Percentiles rank a stretch among this genome's conserved stretches.
Evolutionary conservation across 2,329 filamentous ascomycete species (phyloP).

Genomic region (Pseudogymnoascus destructans): DNA sequence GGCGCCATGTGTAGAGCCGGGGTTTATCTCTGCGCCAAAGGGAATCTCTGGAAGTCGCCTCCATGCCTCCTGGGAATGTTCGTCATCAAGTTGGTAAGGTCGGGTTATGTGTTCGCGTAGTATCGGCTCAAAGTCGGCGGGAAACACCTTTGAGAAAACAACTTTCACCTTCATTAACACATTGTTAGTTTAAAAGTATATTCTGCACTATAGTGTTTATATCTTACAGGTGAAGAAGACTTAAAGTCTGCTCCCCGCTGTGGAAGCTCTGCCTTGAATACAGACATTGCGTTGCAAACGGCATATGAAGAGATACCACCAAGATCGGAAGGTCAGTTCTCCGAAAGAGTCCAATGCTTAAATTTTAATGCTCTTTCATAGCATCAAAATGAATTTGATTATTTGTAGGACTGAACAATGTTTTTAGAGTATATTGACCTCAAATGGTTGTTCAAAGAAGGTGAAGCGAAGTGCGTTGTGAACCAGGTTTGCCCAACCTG

Average conservation of each 20-base stretch:
- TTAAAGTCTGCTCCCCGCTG: neutral
- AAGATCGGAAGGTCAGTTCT: neutral
- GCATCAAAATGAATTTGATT: neutral
- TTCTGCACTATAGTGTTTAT: neutral
- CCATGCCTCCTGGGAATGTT: constrained; percentile 22
- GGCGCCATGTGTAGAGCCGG: constrained; percentile 12
- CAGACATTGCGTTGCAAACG: neutral
- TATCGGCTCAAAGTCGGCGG: constrained; percentile 1
- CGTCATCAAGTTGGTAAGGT: neutral
- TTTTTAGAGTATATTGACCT: neutral
- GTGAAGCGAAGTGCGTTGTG: neutral
- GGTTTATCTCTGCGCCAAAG: constrained; percentile 37
- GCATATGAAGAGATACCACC: neutral
- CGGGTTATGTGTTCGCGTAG: constrained; percentile 1
- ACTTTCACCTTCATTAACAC: neutral
- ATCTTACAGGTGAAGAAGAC: neutral
- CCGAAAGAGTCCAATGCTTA: neutral
- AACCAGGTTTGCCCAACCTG: neutral
- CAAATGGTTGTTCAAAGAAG: neutral
- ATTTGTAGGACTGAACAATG: neutral
- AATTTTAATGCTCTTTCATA: neutral
- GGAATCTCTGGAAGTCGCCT: constrained; percentile 41
- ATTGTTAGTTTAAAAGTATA: neutral
- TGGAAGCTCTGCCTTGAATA: neutral
- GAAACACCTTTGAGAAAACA: neutral